Evolutionary conservation across 257 asterid species (phyloP).

Genomic region (Echites panduratus): DNA sequence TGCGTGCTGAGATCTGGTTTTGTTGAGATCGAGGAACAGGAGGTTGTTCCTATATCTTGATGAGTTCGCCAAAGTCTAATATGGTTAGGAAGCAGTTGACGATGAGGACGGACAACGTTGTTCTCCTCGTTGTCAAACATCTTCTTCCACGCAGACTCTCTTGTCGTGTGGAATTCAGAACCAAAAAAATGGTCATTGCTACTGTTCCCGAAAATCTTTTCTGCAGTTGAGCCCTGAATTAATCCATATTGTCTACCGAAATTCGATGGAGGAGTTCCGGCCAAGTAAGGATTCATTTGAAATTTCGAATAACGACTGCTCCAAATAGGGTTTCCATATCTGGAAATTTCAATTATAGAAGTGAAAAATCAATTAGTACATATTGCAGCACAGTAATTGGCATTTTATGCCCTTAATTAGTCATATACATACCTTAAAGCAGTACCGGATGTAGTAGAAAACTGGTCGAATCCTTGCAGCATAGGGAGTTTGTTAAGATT

Average conservation of each 20-base stretch:
- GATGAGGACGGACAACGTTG: neutral
- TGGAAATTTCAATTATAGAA: constrained; percentile 16
- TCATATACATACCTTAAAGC: constrained; percentile 33
- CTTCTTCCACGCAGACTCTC: constrained; percentile 28
- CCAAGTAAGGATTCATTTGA: constrained; percentile 29
- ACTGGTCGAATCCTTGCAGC: constrained; percentile 55
- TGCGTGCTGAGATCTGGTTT: constrained; percentile 13
- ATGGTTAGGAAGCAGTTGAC: constrained; percentile 15
- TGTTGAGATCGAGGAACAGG: neutral
- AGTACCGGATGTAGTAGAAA: constrained; percentile 33
- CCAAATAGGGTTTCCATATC: constrained; percentile 47
- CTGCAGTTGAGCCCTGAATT: constrained; percentile 17
- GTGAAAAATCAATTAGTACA: too few species aligned
- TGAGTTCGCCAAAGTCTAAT: constrained; percentile 27
- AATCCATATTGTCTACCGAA: constrained; percentile 23
- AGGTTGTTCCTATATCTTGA: constrained; percentile 10
- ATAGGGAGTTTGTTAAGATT: constrained; percentile 78
- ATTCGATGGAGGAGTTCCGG: constrained; percentile 24
- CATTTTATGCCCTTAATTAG: constrained; percentile 1
- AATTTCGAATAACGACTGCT: constrained; percentile 22
- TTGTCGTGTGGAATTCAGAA: constrained; percentile 21
- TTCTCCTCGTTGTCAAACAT: constrained; percentile 22
- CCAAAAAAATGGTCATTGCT: constrained; percentile 9
- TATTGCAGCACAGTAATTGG: too few species aligned
- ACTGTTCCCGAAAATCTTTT: constrained; percentile 19